Percentiles rank a stretch among this genome's conserved stretches.
Evolutionary conservation across 768 basidiomycete species (phyloP).

Genomic region (Termitomyces sp.): DNA sequence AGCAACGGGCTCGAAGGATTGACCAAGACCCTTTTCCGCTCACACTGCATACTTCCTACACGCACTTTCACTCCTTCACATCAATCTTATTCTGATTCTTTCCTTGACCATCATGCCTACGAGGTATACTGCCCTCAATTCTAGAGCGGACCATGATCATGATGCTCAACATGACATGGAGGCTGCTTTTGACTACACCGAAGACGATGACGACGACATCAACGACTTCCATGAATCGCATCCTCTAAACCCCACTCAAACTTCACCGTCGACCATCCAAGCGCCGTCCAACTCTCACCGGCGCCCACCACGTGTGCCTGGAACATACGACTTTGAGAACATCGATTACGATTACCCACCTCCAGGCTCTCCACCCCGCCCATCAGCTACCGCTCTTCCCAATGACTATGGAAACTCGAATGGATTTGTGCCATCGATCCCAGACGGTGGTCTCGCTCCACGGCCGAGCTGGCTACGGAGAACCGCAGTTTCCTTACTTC

Average conservation of each 20-base stretch:
- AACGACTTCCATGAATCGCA: constrained; percentile 42
- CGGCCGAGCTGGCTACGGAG: constrained; percentile 48
- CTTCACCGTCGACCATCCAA: constrained; percentile 22
- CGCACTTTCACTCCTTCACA: constrained; percentile 12
- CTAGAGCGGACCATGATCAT: constrained; percentile 39
- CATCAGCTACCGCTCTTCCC: constrained; percentile 58
- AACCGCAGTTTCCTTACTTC: constrained; percentile 50
- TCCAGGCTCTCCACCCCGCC: constrained; percentile 74
- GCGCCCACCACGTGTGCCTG: constrained; percentile 24
- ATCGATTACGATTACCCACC: constrained; percentile 78
- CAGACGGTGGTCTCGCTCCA: constrained; percentile 25
- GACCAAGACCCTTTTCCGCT: not conserved
- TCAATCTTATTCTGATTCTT: constrained; percentile 5
- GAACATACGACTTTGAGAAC: constrained; percentile 74
- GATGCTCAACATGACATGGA: constrained; percentile 51
- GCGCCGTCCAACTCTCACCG: constrained; percentile 12
- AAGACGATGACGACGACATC: constrained; percentile 58
- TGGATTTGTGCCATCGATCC: constrained; percentile 52
- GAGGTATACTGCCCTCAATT: constrained; percentile 65
- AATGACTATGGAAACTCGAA: constrained; percentile 74
- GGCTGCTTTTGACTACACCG: constrained; percentile 80
- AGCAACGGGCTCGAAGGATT: not conserved
- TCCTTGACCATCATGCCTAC: constrained; percentile 33
- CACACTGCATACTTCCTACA: not conserved
- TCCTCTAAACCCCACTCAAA: constrained; percentile 41